Conservation (phyloP, 352 stramenopile species). For the Phytophthora syringae region DNA sequence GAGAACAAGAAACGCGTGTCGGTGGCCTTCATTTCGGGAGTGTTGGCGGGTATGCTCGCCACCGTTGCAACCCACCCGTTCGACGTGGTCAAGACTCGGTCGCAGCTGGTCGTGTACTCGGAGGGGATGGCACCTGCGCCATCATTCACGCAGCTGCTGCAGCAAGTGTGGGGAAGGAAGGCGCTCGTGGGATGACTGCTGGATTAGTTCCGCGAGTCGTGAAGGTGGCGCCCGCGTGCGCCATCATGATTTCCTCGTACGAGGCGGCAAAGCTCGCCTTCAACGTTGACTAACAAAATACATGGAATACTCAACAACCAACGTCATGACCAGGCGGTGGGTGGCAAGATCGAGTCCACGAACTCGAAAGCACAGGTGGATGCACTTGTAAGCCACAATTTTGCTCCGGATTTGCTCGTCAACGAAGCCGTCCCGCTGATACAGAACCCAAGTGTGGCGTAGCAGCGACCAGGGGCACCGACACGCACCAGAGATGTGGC, state of each 20-base stretch:
- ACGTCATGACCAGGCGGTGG: not conserved
- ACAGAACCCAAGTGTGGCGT: constrained; percentile 2
- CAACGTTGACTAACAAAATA: constrained; percentile 31
- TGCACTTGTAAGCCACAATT: constrained; percentile 26
- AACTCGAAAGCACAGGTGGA: not conserved
- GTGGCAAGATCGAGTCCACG: not conserved
- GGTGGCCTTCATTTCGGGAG: constrained; percentile 86
- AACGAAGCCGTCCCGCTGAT: constrained; percentile 20
- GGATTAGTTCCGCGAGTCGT: constrained; percentile 63
- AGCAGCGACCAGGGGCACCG: constrained; percentile 4
- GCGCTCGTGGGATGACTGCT: constrained; percentile 45
- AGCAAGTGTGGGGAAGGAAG: constrained; percentile 58
- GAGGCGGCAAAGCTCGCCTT: constrained; percentile 72
- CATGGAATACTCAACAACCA: constrained; percentile 8
- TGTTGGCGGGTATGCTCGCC: constrained; percentile 83
- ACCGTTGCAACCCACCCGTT: constrained; percentile 94
- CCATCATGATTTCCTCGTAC: constrained; percentile 85
- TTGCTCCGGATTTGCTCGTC: constrained; percentile 33
- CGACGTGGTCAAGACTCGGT: constrained; percentile 95
- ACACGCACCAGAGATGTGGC: not conserved
- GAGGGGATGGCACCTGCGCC: constrained; percentile 25
- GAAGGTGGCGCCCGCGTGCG: constrained; percentile 79
- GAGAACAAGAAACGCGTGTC: constrained; percentile 40
- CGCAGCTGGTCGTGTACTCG: constrained; percentile 69
- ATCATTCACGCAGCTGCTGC: constrained; percentile 53